These are phyloP conservation scores for Solanum habrochaites DNA, from an alignment of 257 asterid genomes.

Conservation along the genomic window DNA sequence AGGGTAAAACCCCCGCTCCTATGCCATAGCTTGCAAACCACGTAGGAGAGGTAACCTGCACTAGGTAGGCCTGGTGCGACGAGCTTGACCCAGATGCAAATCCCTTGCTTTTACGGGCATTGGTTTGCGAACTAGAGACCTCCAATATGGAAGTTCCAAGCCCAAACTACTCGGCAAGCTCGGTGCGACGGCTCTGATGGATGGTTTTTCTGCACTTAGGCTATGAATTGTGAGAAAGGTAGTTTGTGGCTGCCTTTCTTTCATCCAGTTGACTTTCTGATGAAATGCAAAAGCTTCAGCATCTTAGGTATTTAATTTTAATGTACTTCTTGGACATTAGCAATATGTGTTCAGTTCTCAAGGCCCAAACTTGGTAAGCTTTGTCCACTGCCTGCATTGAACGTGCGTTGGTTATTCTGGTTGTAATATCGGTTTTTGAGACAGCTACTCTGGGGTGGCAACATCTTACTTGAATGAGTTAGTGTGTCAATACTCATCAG, in stretches of 20 bases:
- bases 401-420: background rate
- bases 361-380: background rate
- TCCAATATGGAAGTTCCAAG: no score
- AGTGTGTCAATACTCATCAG: background rate
- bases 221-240: background rate
- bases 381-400: background rate
- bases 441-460: background rate
- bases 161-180: no score
- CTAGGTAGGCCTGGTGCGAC: no score
- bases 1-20: no score
- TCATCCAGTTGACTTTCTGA: background rate
- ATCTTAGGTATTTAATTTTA: background rate
- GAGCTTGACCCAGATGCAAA: no score
- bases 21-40: no score
- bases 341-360: background rate
- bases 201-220: background rate
- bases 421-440: background rate
- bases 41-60: no score
- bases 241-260: background rate
- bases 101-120: no score
- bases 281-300: background rate
- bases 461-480: background rate
- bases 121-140: no score
- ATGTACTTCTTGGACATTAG: background rate
- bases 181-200: background rate